A percentile compares a stretch with the other conserved stretches of the same genome.
phyloP scores from a whole-genome alignment of 139 green algal species.

The Coccomyxa sp. region DNA sequence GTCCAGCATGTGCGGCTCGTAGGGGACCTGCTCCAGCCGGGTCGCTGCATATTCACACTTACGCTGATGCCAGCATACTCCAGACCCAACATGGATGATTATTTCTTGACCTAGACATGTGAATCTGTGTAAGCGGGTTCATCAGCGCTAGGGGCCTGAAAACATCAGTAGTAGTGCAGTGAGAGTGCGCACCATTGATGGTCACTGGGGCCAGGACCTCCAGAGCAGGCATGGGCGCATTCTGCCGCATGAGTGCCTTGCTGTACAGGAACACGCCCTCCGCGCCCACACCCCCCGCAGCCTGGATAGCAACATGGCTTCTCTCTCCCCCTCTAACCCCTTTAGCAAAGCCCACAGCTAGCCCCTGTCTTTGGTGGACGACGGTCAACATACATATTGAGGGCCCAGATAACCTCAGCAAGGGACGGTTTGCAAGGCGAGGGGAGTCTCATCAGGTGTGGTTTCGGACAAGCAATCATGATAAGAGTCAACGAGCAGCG shows the following conservation, averaged over 20 bases:
- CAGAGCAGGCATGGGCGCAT: slow-evolving; percentile 25
- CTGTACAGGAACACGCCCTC: slow-evolving; percentile 79
- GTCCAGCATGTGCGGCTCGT: slow-evolving; percentile 64
- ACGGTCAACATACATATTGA: neutral
- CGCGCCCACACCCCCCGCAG: slow-evolving; percentile 15
- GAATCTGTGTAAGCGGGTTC: neutral
- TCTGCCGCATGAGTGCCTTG: slow-evolving; percentile 47
- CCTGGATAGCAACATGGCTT: neutral
- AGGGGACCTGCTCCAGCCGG: neutral
- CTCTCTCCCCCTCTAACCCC: no score
- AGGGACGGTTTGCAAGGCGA: neutral
- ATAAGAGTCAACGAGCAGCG: neutral
- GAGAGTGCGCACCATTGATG: slow-evolving; percentile 16
- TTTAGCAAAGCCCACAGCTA: neutral
- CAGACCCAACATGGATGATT: neutral
- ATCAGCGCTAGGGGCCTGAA: neutral
- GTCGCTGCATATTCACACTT: neutral
- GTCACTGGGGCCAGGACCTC: slow-evolving; percentile 40
- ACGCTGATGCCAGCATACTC: neutral
- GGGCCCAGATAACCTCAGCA: neutral
- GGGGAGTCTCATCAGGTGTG: neutral
- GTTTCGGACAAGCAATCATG: neutral
- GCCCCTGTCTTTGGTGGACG: neutral
- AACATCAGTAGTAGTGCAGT: neutral
- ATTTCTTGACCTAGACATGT: neutral